Base-by-base conservation (phyloP, 192 early-diverging fungal species). In the Lobulomyces angularis region DNA sequence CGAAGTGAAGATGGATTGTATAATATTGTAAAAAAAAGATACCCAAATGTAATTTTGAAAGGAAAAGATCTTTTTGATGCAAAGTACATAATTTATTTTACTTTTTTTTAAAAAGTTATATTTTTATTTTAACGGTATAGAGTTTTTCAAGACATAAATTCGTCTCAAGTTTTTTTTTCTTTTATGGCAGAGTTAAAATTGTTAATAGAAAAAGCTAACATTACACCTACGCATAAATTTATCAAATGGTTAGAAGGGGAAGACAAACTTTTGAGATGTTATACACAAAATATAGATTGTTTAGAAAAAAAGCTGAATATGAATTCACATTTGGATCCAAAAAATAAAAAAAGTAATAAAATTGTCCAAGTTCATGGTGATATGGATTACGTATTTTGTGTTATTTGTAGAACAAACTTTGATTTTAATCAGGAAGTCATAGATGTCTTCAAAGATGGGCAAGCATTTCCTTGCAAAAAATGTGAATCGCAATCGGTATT, bases 251-350 rank as follows among this genome's bases (percentile, higher is more conserved):
- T 97, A 1, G 69, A 81, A 16, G 74, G 83, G 17, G 53, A 58
- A 5, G 79, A 81, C 12, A 81, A 86, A 57, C 69, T 97, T 6
- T 45, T 90, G 18, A 62, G 94, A 4, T 89, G 86, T 56, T 97
- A 97, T 41, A 95, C 94, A 9, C 93, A 69, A 46, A 97, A 97
- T 58, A 95, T 95, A 45, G 94, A 97, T 48, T 80, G 83, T 48
- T 63, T 97, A 8, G 91, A 97, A 52, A 71, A 74, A 35, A 67
- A 73, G 11, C 62, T 84, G 2, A 77, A 80, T 11, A 43, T 87
- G 45, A 7, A 24, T 5, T 45, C 41, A 41, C 41, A 24, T 46
- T 29, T 30, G 31, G 40, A 58, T 34, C 17, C 35, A 27, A 37
- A 9, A 22, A 42, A 47, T 43, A 78, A 78, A 36, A 64, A 62